Evolutionary conservation across 768 basidiomycete species (phyloP), one percentile per base, ranked within the genome.

Genomic region (Suillus cothurnatus): DNA sequence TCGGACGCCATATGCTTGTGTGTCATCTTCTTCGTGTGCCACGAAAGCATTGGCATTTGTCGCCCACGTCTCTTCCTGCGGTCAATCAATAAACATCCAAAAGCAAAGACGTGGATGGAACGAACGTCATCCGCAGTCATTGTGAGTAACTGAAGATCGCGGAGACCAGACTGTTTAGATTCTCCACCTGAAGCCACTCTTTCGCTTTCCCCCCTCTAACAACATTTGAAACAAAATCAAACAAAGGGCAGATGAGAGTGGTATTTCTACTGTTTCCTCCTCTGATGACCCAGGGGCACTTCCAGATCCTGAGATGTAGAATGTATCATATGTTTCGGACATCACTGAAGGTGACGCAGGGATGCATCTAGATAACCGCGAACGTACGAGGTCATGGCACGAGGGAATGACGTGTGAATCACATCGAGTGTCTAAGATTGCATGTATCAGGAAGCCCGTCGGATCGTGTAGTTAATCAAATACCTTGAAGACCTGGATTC

Each of bases 1-100:
- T 41, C 97, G 85, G 39, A 94, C 84, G 62, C 92, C 93, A 72
- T 95, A 96, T 2, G 83, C 73, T 61, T 92, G 87, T 1, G 89
- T 89, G 67, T 97, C 95, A 66, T 98, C 97, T 62, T 97, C 94
- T 72, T 98, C 96, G 73, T 99, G 94, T 31, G 91, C 90, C 36
- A 99, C 89, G 71, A 99, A 99, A 4, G 91, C 87, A 69, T 99
- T 98, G 4, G 93, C 88, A 70, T 97, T 92, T 61, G 83, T 86
- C 3, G 88, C 86, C 97, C 97, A 99, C 19, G 87, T 90, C 36
- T 95, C 94, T 73, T 95, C 95, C 95, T 98, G 67, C 34, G 32
- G 64, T 58, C 15, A 49, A 50, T 41, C 32, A n/a, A 66, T 64
- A 38, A 61, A 62, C 36, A 64, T 11, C n/a, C 50, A 19, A 8